A percentile compares a stretch with the other conserved stretches of the same genome.
Conservation (phyloP, 768 basidiomycete species). For the Omphalotus guepiniiformis region DNA sequence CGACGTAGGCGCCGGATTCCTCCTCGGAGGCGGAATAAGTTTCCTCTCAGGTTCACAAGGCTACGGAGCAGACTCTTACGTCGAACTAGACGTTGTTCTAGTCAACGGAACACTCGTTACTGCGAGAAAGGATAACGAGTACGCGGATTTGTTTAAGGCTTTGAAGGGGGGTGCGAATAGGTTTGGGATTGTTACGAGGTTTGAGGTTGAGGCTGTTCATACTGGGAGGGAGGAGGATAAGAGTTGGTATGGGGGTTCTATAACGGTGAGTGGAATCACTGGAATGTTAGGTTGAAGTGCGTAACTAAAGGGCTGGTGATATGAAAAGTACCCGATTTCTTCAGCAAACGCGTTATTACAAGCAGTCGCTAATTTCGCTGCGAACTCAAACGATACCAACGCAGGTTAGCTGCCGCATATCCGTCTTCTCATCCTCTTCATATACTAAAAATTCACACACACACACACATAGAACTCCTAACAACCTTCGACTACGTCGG, state of each 20-base stretch:
- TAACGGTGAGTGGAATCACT: conserved; percentile 29
- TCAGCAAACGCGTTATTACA: conserved; percentile 33
- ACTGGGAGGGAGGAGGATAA: conserved; percentile 34
- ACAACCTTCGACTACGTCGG: not conserved
- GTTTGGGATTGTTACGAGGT: conserved; percentile 42
- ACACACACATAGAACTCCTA: not conserved
- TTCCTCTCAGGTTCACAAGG: conserved; percentile 36
- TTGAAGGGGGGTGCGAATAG: conserved; percentile 41
- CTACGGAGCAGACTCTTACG: conserved; percentile 33
- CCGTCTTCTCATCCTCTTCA: not conserved
- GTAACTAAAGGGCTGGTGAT: no score
- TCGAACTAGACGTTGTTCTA: conserved; percentile 38
- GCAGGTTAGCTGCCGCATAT: conserved; percentile 23
- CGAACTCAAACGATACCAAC: conserved; percentile 33
- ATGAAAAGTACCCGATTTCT: conserved; percentile 31
- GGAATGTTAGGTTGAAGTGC: no score
- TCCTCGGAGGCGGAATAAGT: conserved; percentile 40
- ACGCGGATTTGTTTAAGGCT: conserved; percentile 39
- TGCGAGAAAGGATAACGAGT: conserved; percentile 35
- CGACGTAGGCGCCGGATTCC: conserved; percentile 38
- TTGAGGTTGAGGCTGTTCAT: conserved; percentile 34
- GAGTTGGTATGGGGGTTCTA: conserved; percentile 34
- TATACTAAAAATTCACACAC: not conserved
- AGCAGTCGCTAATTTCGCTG: conserved; percentile 32
- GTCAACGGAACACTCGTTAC: conserved; percentile 36